These are phyloP conservation scores for Syzygium malaccense DNA, from an alignment of 441 rosid genomes.

Conservation along the genomic window DNA sequence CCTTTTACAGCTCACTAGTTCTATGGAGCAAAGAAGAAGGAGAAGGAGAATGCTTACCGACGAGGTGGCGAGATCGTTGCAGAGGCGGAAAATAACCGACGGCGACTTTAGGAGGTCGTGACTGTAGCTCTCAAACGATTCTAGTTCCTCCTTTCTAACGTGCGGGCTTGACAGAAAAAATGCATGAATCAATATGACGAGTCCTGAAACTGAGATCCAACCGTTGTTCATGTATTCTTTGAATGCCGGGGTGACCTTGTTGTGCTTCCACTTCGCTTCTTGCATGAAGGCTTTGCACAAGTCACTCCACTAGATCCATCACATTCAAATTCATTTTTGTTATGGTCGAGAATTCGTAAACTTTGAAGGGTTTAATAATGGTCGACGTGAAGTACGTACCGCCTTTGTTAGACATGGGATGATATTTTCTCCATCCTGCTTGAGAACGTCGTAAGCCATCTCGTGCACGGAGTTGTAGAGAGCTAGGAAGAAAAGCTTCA, in stretches of 20 bases:
- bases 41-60: not conserved
- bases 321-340: not conserved
- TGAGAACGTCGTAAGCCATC: not conserved
- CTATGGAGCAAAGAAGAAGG: not conserved
- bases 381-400: not conserved
- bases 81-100: accelerated
- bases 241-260: not conserved
- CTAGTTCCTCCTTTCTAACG: not conserved
- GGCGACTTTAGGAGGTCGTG: not conserved
- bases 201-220: not conserved
- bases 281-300: not conserved
- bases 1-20: not conserved
- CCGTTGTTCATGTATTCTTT: not conserved
- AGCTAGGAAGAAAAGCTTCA: not conserved
- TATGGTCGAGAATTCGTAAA: not conserved
- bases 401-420: not conserved
- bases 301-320: not conserved
- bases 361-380: not conserved
- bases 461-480: not conserved
- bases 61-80: not conserved
- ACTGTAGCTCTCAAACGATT: not conserved
- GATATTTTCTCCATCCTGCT: not conserved
- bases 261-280: not conserved
- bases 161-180: not conserved
- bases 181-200: not conserved